phyloP scores from a whole-genome alignment of 2,329 filamentous ascomycete species.

The Erysiphe pulchra region DNA sequence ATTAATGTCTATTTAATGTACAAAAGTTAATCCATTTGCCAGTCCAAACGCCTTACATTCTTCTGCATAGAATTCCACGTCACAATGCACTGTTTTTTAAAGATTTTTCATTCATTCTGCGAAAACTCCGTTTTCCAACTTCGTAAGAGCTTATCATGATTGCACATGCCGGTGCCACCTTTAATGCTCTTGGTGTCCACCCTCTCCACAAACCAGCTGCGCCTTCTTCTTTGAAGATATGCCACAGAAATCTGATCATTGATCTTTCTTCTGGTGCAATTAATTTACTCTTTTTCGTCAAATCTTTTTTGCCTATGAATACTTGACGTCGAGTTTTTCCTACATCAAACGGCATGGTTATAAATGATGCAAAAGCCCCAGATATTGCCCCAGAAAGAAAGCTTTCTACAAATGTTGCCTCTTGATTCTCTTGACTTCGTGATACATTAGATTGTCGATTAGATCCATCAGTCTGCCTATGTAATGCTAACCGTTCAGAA shows the following conservation, averaged over 20 bases:
- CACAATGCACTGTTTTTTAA: slow-evolving; percentile 1
- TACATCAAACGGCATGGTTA: slow-evolving; percentile 91
- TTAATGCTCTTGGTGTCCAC: slow-evolving; percentile 75
- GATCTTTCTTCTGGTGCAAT: slow-evolving; percentile 43
- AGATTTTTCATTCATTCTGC: slow-evolving; percentile 37
- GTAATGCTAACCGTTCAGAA: slow-evolving; percentile 13
- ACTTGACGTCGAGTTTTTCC: slow-evolving; percentile 91
- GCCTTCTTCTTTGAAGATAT: slow-evolving; percentile 77
- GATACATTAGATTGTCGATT: slow-evolving; percentile 16
- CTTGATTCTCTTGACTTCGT: slow-evolving; percentile 42
- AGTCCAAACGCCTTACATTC: too few species aligned
- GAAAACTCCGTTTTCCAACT: slow-evolving; percentile 72
- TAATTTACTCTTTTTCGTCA: slow-evolving; percentile 15
- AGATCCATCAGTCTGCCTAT: slow-evolving; percentile 18
- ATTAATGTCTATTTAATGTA: too few species aligned
- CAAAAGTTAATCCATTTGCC: too few species aligned
- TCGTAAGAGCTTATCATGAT: slow-evolving; percentile 99
- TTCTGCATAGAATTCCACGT: too few species aligned
- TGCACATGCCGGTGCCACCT: slow-evolving; percentile 86
- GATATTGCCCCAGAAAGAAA: slow-evolving; percentile 69
- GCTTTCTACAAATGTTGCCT: slow-evolving; percentile 61
- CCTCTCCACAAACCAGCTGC: slow-evolving; percentile 61
- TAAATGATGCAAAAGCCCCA: slow-evolving; percentile 60
- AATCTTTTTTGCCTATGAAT: slow-evolving; percentile 27
- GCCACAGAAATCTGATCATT: slow-evolving; percentile 65